phyloP scores from a whole-genome alignment of 129 eudicot species.

The Sambucus nigra region DNA sequence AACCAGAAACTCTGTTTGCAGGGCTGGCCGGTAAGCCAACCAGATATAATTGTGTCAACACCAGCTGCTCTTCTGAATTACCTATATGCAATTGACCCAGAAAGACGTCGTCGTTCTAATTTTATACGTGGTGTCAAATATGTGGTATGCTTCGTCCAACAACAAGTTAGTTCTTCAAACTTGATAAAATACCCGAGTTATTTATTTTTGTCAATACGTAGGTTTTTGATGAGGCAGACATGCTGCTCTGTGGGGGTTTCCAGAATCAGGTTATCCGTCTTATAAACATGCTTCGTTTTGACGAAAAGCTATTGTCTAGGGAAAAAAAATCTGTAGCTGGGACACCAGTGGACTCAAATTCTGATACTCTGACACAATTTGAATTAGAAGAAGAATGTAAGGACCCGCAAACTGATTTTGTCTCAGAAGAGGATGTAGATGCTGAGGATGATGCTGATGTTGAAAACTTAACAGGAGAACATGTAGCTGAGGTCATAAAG shows the following conservation, averaged over 20 bases:
- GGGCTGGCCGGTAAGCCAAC: constrained; percentile 80
- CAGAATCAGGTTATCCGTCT: constrained; percentile 96
- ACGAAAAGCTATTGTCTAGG: constrained; percentile 78
- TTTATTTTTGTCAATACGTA: constrained; percentile 14
- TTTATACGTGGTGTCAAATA: constrained; percentile 73
- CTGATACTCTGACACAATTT: constrained; percentile 19
- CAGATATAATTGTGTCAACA: constrained; percentile 80
- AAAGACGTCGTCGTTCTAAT: constrained; percentile 50
- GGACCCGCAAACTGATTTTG: constrained; percentile 15
- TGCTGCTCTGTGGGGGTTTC: constrained; percentile 91
- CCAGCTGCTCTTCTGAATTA: constrained; percentile 93
- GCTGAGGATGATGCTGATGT: constrained; percentile 18
- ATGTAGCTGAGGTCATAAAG: constrained; percentile 14
- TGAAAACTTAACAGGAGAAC: constrained; percentile 21
- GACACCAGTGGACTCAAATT: constrained; percentile 16
- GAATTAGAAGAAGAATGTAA: constrained; percentile 41
- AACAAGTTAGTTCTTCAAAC: neutral
- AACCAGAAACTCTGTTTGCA: constrained; percentile 11
- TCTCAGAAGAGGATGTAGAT: constrained; percentile 25
- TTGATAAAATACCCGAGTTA: constrained; percentile 2
- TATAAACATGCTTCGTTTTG: constrained; percentile 90
- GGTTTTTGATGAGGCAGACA: constrained; percentile 99
- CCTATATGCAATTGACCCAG: constrained; percentile 71
- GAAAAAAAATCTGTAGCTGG: constrained; percentile 24
- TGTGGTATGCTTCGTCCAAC: constrained; percentile 43